A percentile compares a stretch with the other conserved stretches of the same genome.
Evolutionary conservation across 2,329 filamentous ascomycete species (phyloP).

Genomic region (Neopestalotiopsis clavispora): DNA sequence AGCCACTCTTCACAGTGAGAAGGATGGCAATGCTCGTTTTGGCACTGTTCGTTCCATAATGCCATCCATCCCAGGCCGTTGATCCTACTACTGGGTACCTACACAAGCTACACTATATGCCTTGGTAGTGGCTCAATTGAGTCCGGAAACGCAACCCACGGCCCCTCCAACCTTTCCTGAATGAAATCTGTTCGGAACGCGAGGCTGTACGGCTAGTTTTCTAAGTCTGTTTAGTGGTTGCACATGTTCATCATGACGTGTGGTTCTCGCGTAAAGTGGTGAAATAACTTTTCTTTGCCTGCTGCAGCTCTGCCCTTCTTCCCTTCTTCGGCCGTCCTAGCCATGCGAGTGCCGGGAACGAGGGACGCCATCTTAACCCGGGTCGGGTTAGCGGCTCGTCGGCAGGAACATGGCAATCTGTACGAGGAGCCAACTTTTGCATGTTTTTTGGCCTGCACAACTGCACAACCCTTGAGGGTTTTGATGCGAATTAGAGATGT

Average conservation of each 20-base stretch:
- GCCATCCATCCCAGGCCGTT: background rate
- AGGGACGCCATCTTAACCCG: background rate
- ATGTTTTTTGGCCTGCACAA: constrained; percentile 19
- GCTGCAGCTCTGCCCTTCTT: background rate
- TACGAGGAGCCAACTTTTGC: constrained; percentile 22
- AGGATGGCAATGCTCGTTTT: background rate
- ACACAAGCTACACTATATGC: background rate
- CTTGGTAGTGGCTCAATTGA: background rate
- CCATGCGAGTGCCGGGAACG: constrained; percentile 7
- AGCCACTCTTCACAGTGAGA: background rate
- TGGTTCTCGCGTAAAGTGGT: constrained; percentile 6
- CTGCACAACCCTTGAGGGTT: background rate
- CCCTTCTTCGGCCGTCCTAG: background rate
- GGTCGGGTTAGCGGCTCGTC: constrained; percentile 11
- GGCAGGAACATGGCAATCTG: constrained; percentile 24
- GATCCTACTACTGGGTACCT: background rate
- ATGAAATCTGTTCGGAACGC: background rate
- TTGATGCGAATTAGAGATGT: background rate
- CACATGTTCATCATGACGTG: constrained; percentile 16
- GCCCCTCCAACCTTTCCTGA: constrained; percentile 1
- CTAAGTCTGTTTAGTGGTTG: constrained; percentile 9
- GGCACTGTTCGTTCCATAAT: constrained; percentile 2
- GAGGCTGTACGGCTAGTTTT: background rate
- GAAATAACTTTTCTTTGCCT: background rate
- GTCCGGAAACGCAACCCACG: constrained; percentile 5